Percentiles rank a stretch among this genome's conserved stretches.
phyloP scores from a whole-genome alignment of 495 filamentous ascomycete species.

The Trichoderma virens region DNA sequence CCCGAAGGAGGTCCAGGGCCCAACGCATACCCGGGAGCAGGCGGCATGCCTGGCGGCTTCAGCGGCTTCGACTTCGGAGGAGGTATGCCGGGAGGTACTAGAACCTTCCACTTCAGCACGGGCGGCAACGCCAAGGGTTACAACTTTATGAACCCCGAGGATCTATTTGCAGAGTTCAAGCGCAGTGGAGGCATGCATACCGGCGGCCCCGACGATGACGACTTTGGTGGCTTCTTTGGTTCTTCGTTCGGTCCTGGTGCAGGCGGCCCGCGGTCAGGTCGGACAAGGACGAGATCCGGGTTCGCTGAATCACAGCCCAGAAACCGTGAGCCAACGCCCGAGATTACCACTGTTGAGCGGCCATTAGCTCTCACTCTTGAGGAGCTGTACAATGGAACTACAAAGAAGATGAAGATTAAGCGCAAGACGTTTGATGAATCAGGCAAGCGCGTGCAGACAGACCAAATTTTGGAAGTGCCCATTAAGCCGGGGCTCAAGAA shows the following conservation, averaged over 20 bases:
- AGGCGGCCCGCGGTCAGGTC: neutral
- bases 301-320: neutral
- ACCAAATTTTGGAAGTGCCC: conserved; percentile 83
- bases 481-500: conserved; percentile 94
- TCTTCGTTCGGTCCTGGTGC: conserved; percentile 17
- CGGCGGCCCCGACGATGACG: conserved; percentile 12
- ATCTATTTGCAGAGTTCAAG: conserved; percentile 79
- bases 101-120: conserved; percentile 71
- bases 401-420: conserved; percentile 97
- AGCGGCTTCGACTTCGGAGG: conserved; percentile 49
- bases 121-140: conserved; percentile 50
- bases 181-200: conserved; percentile 43
- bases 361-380: conserved; percentile 75
- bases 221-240: conserved; percentile 20
- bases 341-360: conserved; percentile 84
- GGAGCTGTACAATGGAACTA: conserved; percentile 74
- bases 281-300: neutral
- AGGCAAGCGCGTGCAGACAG: conserved; percentile 75
- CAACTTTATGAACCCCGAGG: conserved; percentile 71
- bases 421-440: conserved; percentile 84
- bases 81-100: conserved; percentile 38
- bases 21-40: conserved; percentile 42
- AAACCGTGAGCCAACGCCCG: conserved; percentile 55
- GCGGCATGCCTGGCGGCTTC: conserved; percentile 33
- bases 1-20: conserved; percentile 39